Conservation (phyloP, 306 rosid species). For the Dryas octopetala region DNA sequence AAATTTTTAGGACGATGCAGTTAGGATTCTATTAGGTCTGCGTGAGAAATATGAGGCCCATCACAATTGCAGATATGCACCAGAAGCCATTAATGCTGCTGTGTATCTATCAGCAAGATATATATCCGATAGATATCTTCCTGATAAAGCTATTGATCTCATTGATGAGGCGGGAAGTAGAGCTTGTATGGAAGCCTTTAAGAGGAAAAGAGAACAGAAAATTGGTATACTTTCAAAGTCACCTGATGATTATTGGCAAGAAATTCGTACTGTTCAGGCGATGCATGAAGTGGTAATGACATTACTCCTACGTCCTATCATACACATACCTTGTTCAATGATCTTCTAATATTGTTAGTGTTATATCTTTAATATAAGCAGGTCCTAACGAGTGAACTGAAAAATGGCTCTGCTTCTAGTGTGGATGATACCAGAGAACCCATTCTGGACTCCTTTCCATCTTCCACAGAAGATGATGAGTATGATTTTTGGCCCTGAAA, state of each 20-base stretch:
- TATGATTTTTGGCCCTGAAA: constrained; percentile 44
- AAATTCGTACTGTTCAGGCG: constrained; percentile 69
- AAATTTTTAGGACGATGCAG: constrained; percentile 55
- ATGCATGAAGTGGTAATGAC: constrained; percentile 74
- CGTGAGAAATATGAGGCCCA: constrained; percentile 71
- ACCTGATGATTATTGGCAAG: constrained; percentile 80
- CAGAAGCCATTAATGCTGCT: constrained; percentile 69
- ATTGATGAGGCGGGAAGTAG: constrained; percentile 97
- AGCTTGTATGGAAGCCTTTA: constrained; percentile 78
- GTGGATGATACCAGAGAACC: constrained; percentile 44
- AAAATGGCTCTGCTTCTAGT: constrained; percentile 46
- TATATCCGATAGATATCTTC: constrained; percentile 84
- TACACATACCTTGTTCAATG: neutral
- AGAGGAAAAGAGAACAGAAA: constrained; percentile 57
- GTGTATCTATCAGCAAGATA: constrained; percentile 72
- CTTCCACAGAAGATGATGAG: constrained; percentile 54
- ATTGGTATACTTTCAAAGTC: constrained; percentile 56
- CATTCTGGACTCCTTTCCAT: constrained; percentile 46
- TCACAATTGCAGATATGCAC: constrained; percentile 73
- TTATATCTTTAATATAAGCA: constrained; percentile 29
- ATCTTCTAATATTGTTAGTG: constrained; percentile 20
- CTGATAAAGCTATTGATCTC: constrained; percentile 97
- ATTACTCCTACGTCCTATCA: neutral
- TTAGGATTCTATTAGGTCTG: constrained; percentile 64
- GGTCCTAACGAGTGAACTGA: constrained; percentile 59